A percentile compares a stretch with the other conserved stretches of the same genome.
These are phyloP conservation scores for Chlorella sp. DNA, from an alignment of 139 green algal species.

Conservation along the genomic window DNA sequence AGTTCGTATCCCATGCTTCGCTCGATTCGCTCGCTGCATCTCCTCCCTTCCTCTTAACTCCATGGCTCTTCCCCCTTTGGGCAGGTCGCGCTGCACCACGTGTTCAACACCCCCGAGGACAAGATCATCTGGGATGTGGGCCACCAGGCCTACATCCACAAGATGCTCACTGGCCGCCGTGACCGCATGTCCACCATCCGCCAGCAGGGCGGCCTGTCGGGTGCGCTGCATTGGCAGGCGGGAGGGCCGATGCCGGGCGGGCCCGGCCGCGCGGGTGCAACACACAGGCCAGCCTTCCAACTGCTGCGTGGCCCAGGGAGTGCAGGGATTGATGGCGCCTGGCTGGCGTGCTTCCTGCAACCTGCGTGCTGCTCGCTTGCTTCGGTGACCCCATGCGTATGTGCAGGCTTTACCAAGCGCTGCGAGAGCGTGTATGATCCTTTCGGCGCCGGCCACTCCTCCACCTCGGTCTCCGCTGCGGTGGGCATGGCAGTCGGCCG, in stretches of 20 bases:
- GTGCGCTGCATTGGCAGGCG: too few relatives aligned
- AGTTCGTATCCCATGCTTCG: too few relatives aligned
- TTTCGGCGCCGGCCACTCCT: slow-evolving; percentile 97
- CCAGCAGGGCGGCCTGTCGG: slow-evolving; percentile 88
- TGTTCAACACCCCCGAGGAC: slow-evolving; percentile 93
- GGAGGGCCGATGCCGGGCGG: too few relatives aligned
- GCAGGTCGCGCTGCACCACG: slow-evolving; percentile 96
- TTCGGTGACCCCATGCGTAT: not conserved
- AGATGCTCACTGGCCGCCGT: slow-evolving; percentile 96
- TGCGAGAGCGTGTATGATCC: slow-evolving; percentile 94
- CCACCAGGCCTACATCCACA: slow-evolving; percentile 98
- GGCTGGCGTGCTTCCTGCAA: too few relatives aligned
- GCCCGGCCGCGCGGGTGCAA: too few relatives aligned
- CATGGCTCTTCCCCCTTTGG: too few relatives aligned
- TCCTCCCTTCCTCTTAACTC: too few relatives aligned
- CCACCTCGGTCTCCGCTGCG: slow-evolving; percentile 93
- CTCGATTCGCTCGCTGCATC: too few relatives aligned
- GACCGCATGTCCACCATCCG: slow-evolving; percentile 92
- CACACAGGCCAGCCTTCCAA: too few relatives aligned
- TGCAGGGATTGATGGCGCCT: too few relatives aligned
- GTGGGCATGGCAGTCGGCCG: slow-evolving; percentile 97
- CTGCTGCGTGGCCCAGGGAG: too few relatives aligned
- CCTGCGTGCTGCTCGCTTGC: not conserved
- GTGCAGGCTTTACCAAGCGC: slow-evolving; percentile 95
- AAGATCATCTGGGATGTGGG: slow-evolving; percentile 96